Base-by-base conservation (phyloP, 2,329 filamentous ascomycete genomes). In the Fusarium sambucinum region DNA sequence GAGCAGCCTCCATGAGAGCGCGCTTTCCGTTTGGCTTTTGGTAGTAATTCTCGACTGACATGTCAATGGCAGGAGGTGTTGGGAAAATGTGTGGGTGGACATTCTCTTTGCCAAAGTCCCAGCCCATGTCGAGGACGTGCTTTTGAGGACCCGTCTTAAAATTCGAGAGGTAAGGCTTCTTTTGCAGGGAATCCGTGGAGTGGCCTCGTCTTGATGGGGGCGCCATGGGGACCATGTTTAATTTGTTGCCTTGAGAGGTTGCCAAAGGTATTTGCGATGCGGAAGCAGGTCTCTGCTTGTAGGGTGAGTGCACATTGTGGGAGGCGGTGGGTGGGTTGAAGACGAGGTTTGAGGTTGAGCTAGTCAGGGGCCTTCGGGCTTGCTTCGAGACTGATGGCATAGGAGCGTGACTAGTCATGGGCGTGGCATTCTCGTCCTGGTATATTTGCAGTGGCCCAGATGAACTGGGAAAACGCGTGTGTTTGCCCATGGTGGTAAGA, bases 1-100 rank as follows among this genome's bases (percentile, higher is more conserved):
- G 89, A 6, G 90, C 88, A 6, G 92, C 87, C 53, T 97, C 93
- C 78, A 92, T 85, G 42, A 94, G 81, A 10, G 85, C 82, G 71
- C 92, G 89, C 76, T 89, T 89, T 41, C 81, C 80, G 11, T 82
- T 80, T 2, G 82, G 77, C 57, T 87, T 88, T 61, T 83, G 84
- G 44, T 85, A 86, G 66, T 83, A 84, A 52, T 79, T 82, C 61
- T 88, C 85, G 38, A 87, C 75, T 25, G 84, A 82, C 29, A 87
- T 76, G 74, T 82, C 83, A 68, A 84, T 80, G 6, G 82, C 74
- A 2, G 81, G 72, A 17, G 82, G 82, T 14, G 83, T 82, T 3
- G 85, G 82, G 68, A 83, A 87, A 55, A 86, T 75, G 19, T 82
- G 78, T 3, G 84, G 84, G 44, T 85, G 84, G 27, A 83, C 75